A percentile compares a stretch with the other conserved stretches of the same genome.
Evolutionary conservation across 306 rosid species (phyloP).

Genomic region (Morella rubra): DNA sequence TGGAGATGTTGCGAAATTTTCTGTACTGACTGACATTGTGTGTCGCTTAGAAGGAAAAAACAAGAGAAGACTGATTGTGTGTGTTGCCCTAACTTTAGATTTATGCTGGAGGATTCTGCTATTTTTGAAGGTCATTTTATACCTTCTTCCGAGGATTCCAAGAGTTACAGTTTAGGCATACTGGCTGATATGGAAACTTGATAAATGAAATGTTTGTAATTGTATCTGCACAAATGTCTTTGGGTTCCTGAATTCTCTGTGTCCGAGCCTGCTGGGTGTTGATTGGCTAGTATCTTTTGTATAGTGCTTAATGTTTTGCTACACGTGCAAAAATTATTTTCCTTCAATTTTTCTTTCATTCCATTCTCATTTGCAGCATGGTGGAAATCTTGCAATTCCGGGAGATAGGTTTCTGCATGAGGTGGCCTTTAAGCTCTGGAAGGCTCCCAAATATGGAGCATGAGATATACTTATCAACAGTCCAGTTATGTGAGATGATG

Average conservation of each 20-base stretch:
- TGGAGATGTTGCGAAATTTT: neutral
- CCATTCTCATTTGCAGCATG: conserved; percentile 39
- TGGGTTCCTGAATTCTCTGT: too few relatives aligned
- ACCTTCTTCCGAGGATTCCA: neutral
- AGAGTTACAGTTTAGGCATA: conserved; percentile 2
- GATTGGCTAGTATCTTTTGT: neutral
- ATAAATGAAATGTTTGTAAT: too few relatives aligned
- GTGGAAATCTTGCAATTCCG: conserved; percentile 83
- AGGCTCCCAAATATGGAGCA: conserved; percentile 98
- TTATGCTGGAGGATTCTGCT: too few relatives aligned
- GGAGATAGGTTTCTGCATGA: conserved; percentile 94
- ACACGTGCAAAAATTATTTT: neutral
- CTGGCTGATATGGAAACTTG: neutral
- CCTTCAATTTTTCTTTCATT: neutral
- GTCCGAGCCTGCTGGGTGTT: conserved; percentile 2
- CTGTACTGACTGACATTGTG: neutral
- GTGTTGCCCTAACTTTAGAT: neutral
- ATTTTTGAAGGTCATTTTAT: neutral
- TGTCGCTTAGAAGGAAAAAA: neutral
- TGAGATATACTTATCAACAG: conserved; percentile 26
- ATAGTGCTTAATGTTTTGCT: neutral
- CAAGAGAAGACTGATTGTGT: too few relatives aligned
- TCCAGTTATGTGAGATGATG: neutral
- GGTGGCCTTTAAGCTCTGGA: conserved; percentile 95
- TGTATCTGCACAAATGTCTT: too few relatives aligned